These are phyloP conservation scores for Bipolaris zeicola DNA, from an alignment of 2,329 filamentous ascomycete genomes.

Conservation along the genomic window DNA sequence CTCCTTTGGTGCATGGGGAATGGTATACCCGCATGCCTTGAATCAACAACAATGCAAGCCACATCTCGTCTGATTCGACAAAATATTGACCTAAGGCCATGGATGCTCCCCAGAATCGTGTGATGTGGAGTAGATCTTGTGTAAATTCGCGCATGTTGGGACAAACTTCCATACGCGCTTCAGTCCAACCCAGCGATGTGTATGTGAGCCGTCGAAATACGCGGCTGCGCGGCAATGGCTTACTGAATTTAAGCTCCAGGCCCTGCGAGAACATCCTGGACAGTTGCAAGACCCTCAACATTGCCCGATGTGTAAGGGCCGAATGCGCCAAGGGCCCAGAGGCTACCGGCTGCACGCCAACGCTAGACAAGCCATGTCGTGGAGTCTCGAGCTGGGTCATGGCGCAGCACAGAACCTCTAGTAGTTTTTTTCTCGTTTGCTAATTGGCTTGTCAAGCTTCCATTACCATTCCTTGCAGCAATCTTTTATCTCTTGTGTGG, in stretches of 20 bases:
- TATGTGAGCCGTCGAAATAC: conserved; percentile 1
- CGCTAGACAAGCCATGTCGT: conserved; percentile 14
- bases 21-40: background rate
- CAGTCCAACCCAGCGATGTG: background rate
- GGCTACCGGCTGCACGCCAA: conserved; percentile 15
- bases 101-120: background rate
- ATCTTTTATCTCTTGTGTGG: conserved; percentile 1
- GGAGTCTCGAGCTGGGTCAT: conserved; percentile 3
- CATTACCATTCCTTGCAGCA: conserved; percentile 4
- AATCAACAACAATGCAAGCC: background rate
- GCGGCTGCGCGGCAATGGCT: conserved; percentile 6
- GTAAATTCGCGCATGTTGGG: conserved; percentile 10
- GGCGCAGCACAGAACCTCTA: conserved; percentile 2
- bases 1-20: background rate
- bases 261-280: conserved; percentile 14
- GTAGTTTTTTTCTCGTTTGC: conserved; percentile 1
- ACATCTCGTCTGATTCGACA: background rate
- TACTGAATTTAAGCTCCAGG: conserved; percentile 12
- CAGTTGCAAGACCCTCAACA: conserved; percentile 21
- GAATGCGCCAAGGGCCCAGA: conserved; percentile 12
- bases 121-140: background rate
- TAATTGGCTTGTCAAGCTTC: conserved; percentile 7
- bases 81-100: background rate
- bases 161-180: conserved; percentile 5
- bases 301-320: conserved; percentile 9